Evolutionary conservation across 2,329 filamentous ascomycete genomes (phyloP).

Genomic region (Ophiostoma perfectum): DNA sequence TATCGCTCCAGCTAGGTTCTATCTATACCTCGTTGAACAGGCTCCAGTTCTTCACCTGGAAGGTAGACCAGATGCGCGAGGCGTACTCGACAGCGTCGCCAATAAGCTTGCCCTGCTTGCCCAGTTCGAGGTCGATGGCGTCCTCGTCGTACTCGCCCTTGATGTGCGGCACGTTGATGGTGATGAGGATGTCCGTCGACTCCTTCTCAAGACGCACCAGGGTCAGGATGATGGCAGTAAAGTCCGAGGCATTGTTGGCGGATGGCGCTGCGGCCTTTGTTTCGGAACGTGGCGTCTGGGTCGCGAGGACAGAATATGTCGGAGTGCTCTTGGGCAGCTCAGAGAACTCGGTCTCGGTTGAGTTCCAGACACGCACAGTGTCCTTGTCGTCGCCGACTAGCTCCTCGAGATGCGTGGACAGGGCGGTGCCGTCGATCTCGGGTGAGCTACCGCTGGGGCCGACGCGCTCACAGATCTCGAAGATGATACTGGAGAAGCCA

Average conservation of each 20-base stretch:
- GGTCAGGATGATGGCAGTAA: slow-evolving; percentile 71
- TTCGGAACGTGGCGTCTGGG: slow-evolving; percentile 45
- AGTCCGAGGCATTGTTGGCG: slow-evolving; percentile 46
- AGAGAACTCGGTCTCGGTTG: slow-evolving; percentile 55
- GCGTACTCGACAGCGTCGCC: slow-evolving; percentile 64
- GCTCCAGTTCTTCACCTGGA: slow-evolving; percentile 75
- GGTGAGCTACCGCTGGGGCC: slow-evolving; percentile 48
- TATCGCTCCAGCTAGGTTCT: background rate
- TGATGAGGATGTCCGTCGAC: slow-evolving; percentile 74
- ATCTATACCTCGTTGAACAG: slow-evolving; percentile 52
- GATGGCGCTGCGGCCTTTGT: slow-evolving; percentile 30
- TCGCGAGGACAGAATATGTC: slow-evolving; percentile 65
- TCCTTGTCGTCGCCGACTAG: slow-evolving; percentile 60
- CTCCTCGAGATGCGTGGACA: slow-evolving; percentile 64
- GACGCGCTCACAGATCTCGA: slow-evolving; percentile 85
- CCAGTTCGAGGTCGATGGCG: slow-evolving; percentile 62
- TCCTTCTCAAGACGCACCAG: slow-evolving; percentile 70
- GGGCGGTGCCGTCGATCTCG: slow-evolving; percentile 63
- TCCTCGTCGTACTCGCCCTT: slow-evolving; percentile 67
- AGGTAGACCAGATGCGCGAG: slow-evolving; percentile 61
- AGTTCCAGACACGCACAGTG: slow-evolving; percentile 61
- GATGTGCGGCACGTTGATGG: slow-evolving; percentile 83
- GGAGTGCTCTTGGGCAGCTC: slow-evolving; percentile 45
- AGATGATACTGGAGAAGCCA: slow-evolving; percentile 79
- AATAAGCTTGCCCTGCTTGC: slow-evolving; percentile 61